A percentile compares a stretch with the other conserved stretches of the same genome.
Conservation (phyloP, 306 rosid species). For the Castanea crenata region DNA sequence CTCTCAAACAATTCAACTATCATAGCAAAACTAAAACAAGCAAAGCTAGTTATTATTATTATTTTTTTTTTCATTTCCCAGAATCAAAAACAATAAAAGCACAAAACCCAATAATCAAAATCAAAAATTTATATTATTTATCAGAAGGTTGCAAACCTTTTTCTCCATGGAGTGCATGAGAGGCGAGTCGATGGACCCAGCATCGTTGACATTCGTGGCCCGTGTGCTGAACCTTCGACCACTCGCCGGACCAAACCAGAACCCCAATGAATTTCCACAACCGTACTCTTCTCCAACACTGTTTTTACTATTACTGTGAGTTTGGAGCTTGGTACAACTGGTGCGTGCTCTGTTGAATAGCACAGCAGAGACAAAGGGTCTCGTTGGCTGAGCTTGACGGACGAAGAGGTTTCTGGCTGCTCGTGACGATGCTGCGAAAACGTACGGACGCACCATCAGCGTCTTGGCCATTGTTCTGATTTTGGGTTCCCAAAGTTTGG, state of each 20-base stretch:
- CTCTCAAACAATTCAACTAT: too few relatives aligned
- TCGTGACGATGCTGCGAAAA: constrained; percentile 7
- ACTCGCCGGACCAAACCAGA: constrained; percentile 6
- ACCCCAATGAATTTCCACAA: background rate
- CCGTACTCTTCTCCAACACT: background rate
- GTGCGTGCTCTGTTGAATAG: background rate
- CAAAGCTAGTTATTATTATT: too few relatives aligned
- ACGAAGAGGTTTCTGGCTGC: background rate
- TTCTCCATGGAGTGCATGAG: constrained; percentile 71
- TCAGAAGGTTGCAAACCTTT: constrained; percentile 35
- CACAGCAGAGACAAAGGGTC: background rate
- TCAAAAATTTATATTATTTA: too few relatives aligned
- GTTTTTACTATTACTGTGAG: background rate
- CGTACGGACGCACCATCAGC: constrained; percentile 12
- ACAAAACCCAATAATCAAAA: too few relatives aligned
- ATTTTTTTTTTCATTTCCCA: too few relatives aligned
- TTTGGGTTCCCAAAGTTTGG: background rate
- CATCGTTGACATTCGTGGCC: constrained; percentile 53
- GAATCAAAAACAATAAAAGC: too few relatives aligned
- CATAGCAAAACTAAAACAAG: too few relatives aligned
- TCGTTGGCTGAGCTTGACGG: background rate
- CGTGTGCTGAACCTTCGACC: constrained; percentile 40
- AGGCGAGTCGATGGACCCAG: constrained; percentile 71
- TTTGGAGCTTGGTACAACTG: background rate
- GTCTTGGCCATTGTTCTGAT: background rate